Evolutionary conservation across 2,329 filamentous ascomycete genomes (phyloP).

Genomic region (Balansia obtecta): DNA sequence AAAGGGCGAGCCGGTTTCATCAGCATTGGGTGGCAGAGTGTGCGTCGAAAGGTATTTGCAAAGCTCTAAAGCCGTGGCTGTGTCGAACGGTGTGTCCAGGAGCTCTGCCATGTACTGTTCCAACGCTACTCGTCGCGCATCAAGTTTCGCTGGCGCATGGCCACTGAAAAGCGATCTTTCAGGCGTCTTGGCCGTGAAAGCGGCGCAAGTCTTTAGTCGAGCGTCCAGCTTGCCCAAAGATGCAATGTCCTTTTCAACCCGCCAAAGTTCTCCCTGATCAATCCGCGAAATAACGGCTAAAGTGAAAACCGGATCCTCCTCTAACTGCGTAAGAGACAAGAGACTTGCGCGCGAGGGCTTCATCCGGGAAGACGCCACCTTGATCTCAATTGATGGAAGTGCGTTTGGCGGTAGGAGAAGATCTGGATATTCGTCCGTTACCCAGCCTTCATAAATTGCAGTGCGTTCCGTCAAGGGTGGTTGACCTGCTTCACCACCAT

Average conservation of each 20-base stretch:
- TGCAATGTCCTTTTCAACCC: conserved; percentile 80
- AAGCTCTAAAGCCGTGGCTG: conserved; percentile 62
- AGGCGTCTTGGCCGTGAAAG: conserved; percentile 64
- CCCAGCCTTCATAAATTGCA: conserved; percentile 61
- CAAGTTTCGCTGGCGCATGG: conserved; percentile 86
- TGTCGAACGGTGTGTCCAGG: conserved; percentile 71
- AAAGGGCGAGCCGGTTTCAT: conserved; percentile 32
- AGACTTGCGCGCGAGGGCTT: conserved; percentile 82
- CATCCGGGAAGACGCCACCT: conserved; percentile 87
- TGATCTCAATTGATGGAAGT: conserved; percentile 71
- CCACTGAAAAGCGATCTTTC: conserved; percentile 81
- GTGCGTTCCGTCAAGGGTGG: conserved; percentile 26
- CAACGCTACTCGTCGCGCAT: conserved; percentile 69
- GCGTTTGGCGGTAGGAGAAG: conserved; percentile 80
- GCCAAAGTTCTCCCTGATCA: conserved; percentile 72
- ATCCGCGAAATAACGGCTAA: conserved; percentile 72
- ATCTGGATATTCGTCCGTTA: conserved; percentile 78
- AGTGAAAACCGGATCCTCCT: conserved; percentile 91
- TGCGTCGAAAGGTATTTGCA: conserved; percentile 76
- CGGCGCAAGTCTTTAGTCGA: conserved; percentile 60
- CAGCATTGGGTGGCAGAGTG: conserved; percentile 47
- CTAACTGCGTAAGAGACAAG: conserved; percentile 63
- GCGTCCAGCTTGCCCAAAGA: conserved; percentile 75
- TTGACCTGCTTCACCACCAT: neutral
- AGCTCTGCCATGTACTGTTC: conserved; percentile 79